Evolutionary conservation across 805 yeast species (phyloP).

Genomic region (Candida xyloterini): DNA sequence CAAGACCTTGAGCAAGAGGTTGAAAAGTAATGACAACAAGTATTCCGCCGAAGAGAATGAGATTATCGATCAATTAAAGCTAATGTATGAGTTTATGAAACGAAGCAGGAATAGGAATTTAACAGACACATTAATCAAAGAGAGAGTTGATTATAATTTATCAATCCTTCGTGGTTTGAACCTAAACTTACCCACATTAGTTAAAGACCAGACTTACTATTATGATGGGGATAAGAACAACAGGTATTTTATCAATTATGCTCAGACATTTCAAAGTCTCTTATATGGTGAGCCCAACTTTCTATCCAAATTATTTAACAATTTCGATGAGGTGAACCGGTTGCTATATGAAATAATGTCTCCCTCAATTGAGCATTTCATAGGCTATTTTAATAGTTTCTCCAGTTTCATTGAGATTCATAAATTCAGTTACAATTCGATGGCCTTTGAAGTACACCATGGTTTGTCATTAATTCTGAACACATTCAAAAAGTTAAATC

Average conservation of each 20-base stretch:
- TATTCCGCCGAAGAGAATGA: conserved; percentile 36
- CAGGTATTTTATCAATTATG: conserved; percentile 19
- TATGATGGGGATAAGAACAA: conserved; percentile 27
- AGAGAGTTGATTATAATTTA: conserved; percentile 40
- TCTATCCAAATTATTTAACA: conserved; percentile 33
- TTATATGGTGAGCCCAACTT: conserved; percentile 21
- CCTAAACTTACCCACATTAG: conserved; percentile 32
- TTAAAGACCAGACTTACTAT: conserved; percentile 31
- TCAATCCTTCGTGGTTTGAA: conserved; percentile 45
- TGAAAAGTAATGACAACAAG: conserved; percentile 32
- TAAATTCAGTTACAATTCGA: conserved; percentile 46
- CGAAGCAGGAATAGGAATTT: conserved; percentile 26
- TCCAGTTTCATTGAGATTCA: conserved; percentile 39
- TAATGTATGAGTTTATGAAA: conserved; percentile 47
- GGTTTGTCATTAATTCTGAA: conserved; percentile 17
- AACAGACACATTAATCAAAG: conserved; percentile 38
- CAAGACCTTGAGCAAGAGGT: conserved; percentile 36
- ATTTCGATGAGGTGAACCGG: conserved; percentile 36
- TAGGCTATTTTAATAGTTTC: conserved; percentile 37
- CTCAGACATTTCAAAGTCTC: conserved; percentile 11
- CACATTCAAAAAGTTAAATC: conserved; percentile 16
- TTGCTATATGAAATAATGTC: conserved; percentile 60
- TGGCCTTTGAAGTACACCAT: conserved; percentile 51
- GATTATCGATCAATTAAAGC: conserved; percentile 35
- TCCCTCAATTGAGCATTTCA: conserved; percentile 40